Base-by-base conservation (phyloP, 352 stramenopile genomes). In the Phytophthora sojae region DNA sequence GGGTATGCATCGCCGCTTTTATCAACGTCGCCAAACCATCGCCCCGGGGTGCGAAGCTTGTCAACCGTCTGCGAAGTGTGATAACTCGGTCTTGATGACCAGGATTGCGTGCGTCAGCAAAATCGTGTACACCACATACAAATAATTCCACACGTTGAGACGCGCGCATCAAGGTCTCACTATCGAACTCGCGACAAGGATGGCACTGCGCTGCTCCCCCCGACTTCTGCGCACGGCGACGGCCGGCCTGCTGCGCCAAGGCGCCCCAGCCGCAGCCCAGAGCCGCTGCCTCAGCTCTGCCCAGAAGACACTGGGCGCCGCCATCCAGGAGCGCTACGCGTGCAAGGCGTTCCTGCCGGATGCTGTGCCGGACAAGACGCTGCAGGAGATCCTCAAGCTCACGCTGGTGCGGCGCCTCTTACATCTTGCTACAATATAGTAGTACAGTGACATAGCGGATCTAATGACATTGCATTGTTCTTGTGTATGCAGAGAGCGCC, bases 341-440 rank as follows among this genome's bases (percentile, higher is more conserved):
- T 77, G 74, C 60, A 84, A 84, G 45, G 75, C 79, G 19, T 92
- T 92, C 63, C 47, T 81, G 23, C 39, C 71, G 2, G 64, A 78
- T 8, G 67, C 73, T 0, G 79, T 95, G 12, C 76, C 85, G 2
- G 79, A 95, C 39, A 69, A 69, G 39, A 83, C 83, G 44, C 78
- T 95, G 8, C 67, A 75, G 14, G 81, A 92, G 45, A 88, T 95
- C 30, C 74, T 94, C 12, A 69, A 74, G 14, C 75, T 94, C 39
- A 90, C 88, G n/a, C 79, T 88, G 76, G 83, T 86, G 57, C 29
- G 55, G 14, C 7, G 11, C 14, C 35, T 32, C 29, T 32, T 32
- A 5, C 14, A 11, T 32, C 29, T 32, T 32, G 29, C 29, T 32
- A 32, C 29, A 32, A 32, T 8, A 32, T 32, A 32, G 4, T 32